A percentile compares a stretch with the other conserved stretches of the same genome.
Conservation (phyloP, 1,284 basidiomycete species). For the Afroboletus lepidellus region DNA sequence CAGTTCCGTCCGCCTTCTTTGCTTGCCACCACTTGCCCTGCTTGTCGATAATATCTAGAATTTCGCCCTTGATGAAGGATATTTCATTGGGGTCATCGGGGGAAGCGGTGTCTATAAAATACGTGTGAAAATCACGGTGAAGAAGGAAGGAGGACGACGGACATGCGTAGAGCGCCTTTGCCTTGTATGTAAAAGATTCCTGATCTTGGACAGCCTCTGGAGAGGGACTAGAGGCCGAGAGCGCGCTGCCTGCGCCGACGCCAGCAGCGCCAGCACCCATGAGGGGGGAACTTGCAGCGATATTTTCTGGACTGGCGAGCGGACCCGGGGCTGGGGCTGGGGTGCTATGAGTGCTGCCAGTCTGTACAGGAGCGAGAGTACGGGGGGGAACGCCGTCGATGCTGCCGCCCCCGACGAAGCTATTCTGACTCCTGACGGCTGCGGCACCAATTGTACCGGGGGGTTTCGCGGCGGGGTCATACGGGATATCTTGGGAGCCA, state of each 20-base stretch:
- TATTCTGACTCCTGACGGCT: slow-evolving; percentile 59
- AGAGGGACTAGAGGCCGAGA: slow-evolving; percentile 20
- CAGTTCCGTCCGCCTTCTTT: slow-evolving; percentile 76
- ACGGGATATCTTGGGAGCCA: slow-evolving; percentile 55
- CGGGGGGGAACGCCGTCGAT: slow-evolving; percentile 47
- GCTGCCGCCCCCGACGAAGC: slow-evolving; percentile 55
- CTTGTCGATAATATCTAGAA: slow-evolving; percentile 93
- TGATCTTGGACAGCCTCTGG: slow-evolving; percentile 29
- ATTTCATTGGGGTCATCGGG: slow-evolving; percentile 97
- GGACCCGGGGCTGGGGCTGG: slow-evolving; percentile 42
- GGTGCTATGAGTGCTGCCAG: slow-evolving; percentile 46
- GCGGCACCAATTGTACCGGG: slow-evolving; percentile 40
- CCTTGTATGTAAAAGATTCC: slow-evolving; percentile 64
- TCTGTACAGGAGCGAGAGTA: slow-evolving; percentile 36
- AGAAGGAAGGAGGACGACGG: slow-evolving; percentile 35
- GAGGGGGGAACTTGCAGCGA: slow-evolving; percentile 58
- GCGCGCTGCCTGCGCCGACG: slow-evolving; percentile 51
- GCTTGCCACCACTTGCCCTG: slow-evolving; percentile 97
- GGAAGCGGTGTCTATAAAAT: slow-evolving; percentile 75
- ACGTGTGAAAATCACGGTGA: slow-evolving; percentile 14
- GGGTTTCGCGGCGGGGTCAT: slow-evolving; percentile 57
- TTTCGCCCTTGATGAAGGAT: slow-evolving; percentile 90
- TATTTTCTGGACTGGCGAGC: slow-evolving; percentile 42
- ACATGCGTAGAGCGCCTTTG: slow-evolving; percentile 89
- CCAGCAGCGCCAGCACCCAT: slow-evolving; percentile 52